These are phyloP conservation scores for Albatrellus ellisii DNA, from an alignment of 768 basidiomycete genomes.

Conservation along the genomic window DNA sequence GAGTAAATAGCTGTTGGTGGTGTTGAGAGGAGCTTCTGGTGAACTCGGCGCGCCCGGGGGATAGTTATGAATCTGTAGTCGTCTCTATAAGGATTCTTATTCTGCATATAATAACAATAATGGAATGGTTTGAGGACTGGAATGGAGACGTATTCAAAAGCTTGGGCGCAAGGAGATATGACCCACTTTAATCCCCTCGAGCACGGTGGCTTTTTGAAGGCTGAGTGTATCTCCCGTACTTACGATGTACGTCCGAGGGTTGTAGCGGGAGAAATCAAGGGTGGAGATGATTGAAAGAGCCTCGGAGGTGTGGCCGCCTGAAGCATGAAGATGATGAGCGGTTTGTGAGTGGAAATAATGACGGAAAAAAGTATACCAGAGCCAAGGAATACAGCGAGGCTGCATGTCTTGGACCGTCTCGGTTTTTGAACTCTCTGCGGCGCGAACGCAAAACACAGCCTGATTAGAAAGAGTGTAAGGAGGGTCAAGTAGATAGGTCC, in stretches of 20 bases:
- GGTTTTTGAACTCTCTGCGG: constrained; percentile 11
- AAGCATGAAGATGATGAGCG: constrained; percentile 6
- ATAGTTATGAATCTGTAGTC: constrained; percentile 47
- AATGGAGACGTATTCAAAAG: constrained; percentile 9
- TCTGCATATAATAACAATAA: neutral
- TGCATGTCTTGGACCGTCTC: constrained; percentile 20
- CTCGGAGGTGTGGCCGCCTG: constrained; percentile 94
- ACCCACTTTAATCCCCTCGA: constrained; percentile 39
- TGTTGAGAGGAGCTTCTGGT: constrained; percentile 64
- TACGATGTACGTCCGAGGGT: constrained; percentile 66
- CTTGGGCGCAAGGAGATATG: constrained; percentile 7
- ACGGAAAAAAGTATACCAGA: constrained; percentile 54
- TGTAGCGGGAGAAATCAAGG: constrained; percentile 65
- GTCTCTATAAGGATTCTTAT: constrained; percentile 2
- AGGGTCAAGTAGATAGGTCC: neutral
- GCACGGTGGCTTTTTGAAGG: constrained; percentile 44
- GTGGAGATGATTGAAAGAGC: constrained; percentile 58
- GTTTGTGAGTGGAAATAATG: neutral
- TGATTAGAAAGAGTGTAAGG: constrained; percentile 3
- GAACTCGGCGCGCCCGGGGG: constrained; percentile 81
- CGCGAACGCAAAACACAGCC: constrained; percentile 14
- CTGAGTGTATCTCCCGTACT: constrained; percentile 77
- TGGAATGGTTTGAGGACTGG: neutral
- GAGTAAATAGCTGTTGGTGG: constrained; percentile 52
- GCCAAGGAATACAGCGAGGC: constrained; percentile 80